Evolutionary conservation across 371 early-diverging fungal genomes (phyloP), one percentile per base, ranked within the genome.

Genomic region (Amoeboradix gromovi): DNA sequence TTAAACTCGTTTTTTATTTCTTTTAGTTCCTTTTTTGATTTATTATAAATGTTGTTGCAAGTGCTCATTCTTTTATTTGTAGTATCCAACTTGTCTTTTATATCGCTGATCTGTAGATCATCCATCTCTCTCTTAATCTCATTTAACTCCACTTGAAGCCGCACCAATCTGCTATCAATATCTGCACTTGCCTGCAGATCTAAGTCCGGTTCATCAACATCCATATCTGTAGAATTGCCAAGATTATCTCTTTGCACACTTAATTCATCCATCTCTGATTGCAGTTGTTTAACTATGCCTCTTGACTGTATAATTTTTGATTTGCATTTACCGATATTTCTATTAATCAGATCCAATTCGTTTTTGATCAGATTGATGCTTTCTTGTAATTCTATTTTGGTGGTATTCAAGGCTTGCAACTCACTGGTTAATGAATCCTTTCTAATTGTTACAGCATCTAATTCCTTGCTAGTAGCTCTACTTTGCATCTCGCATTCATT

Each of bases 11-110:
- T 84, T 75, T 89, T 87, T 30, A 88, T 88, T 1, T 73, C 70
- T 73, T 87, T 87, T 0, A 91, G 90, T 16, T 82, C 82, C 71
- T 77, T 79, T 48, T 93, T 81, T 0, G 92, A 85, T 2, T 74
- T 74, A 66, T 85, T 86, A 75, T 90, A 93, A 70, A 88, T 88
- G 5, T 80, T 80, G 32, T 89, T 90, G 1, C 88, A 86, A 30
- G 84, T 83, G 66, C 78, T 82, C 65, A 90, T 73, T 69, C 89
- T 87, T 30, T 78, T 79, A 68, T 89, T 85, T 0, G 88, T 87
- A 1, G 86, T 86, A 69, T 86, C 89, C 70, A 92, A 73, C n/a
- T 76, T 81, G 66, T 67, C 31, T 68, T 71, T 79, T 71, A 87
- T 84, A 71, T n/a, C n/a, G n/a, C n/a, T n/a, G n/a, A n/a, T n/a